Percentiles rank a stretch among this genome's conserved stretches.
Evolutionary conservation across 108 stramenopile genomes (phyloP).

Genomic region (Fistulifera pelliculosa): DNA sequence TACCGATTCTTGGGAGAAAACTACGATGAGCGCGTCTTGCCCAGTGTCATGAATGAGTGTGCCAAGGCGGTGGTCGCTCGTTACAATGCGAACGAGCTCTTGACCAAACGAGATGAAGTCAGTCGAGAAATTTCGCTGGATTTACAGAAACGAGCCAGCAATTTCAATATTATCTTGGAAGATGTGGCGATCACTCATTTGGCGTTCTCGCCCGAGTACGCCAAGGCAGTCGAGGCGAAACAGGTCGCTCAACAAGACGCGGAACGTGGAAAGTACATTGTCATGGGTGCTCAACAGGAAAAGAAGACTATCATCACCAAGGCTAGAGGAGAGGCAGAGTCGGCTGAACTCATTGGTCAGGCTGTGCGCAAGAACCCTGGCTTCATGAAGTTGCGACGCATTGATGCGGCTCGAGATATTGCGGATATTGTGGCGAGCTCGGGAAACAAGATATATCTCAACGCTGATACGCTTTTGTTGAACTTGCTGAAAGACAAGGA

Average conservation of each 20-base stretch:
- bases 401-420: constrained; percentile 99
- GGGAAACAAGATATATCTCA: constrained; percentile 95
- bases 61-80: constrained; percentile 98
- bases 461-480: constrained; percentile 20
- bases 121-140: constrained; percentile 86
- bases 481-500: constrained; percentile 78
- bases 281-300: constrained; percentile 95
- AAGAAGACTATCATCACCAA: constrained; percentile 93
- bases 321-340: constrained; percentile 99
- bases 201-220: constrained; percentile 97
- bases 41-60: constrained; percentile 98
- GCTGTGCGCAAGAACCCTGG: constrained; percentile 94
- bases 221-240: constrained; percentile 98
- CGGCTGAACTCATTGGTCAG: constrained; percentile 92
- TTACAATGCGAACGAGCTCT: constrained; percentile 99
- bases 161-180: constrained; percentile 95
- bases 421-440: constrained; percentile 87
- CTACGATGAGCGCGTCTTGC: constrained; percentile 99
- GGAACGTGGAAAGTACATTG: constrained; percentile 96
- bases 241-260: constrained; percentile 99
- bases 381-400: constrained; percentile 97
- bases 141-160: constrained; percentile 86
- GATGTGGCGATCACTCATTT: constrained; percentile 99
- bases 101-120: constrained; percentile 96
- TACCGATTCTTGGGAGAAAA: constrained; percentile 93